phyloP scores from a whole-genome alignment of 768 basidiomycete species.

The Russula olivacea region DNA sequence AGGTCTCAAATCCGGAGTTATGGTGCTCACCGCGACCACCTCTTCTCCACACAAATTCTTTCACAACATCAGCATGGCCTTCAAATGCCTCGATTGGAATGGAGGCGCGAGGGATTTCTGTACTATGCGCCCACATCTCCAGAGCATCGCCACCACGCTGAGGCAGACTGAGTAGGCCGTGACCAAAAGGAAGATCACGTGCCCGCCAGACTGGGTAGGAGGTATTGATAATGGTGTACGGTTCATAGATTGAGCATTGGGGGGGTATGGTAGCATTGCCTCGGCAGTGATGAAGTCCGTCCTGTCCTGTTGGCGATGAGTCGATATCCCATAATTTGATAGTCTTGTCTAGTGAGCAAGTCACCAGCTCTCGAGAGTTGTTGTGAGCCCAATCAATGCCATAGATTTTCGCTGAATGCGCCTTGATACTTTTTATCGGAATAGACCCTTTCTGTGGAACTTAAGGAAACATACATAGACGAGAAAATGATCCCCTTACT shows the following conservation, averaged over 20 bases:
- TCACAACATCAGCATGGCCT: slow-evolving; percentile 89
- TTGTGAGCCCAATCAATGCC: slow-evolving; percentile 94
- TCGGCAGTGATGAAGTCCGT: slow-evolving; percentile 4
- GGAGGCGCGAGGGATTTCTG: slow-evolving; percentile 29
- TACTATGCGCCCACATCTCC: slow-evolving; percentile 67
- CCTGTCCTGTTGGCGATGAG: slow-evolving; percentile 20
- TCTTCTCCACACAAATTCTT: slow-evolving; percentile 95
- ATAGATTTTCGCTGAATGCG: slow-evolving; percentile 90
- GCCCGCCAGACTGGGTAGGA: slow-evolving; percentile 94
- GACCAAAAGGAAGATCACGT: slow-evolving; percentile 85
- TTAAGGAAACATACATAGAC: background rate
- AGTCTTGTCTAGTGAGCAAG: slow-evolving; percentile 90
- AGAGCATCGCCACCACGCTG: slow-evolving; percentile 81
- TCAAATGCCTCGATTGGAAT: slow-evolving; percentile 69
- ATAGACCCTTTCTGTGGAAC: slow-evolving; percentile 75
- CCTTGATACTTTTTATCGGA: slow-evolving; percentile 65
- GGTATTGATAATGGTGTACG: slow-evolving; percentile 56
- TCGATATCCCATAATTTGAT: slow-evolving; percentile 82
- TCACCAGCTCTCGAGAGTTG: slow-evolving; percentile 71
- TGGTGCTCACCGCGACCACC: slow-evolving; percentile 45
- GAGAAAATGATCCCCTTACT: slow-evolving; percentile 40
- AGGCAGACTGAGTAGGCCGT: slow-evolving; percentile 79
- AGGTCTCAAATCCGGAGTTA: background rate
- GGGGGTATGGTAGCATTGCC: slow-evolving; percentile 19
- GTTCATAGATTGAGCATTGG: slow-evolving; percentile 30